These are phyloP conservation scores for Chimonanthus salicifolius DNA, from an alignment of 164 flowering plant genomes.

Conservation along the genomic window DNA sequence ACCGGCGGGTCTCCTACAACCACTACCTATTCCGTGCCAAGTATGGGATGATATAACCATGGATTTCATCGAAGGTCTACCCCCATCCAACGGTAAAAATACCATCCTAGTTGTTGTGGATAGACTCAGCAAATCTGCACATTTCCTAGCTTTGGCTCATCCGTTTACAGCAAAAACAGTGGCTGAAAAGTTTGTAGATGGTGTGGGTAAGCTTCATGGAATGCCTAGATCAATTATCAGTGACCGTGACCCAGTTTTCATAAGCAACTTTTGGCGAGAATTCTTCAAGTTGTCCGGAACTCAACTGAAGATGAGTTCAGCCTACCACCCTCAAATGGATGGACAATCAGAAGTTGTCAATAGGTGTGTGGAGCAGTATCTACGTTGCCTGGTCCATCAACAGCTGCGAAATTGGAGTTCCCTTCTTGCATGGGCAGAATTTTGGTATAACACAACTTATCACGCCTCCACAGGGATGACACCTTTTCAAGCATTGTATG, in stretches of 20 bases:
- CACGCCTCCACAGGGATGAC: not conserved
- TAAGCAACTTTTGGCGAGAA: not conserved
- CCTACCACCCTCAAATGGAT: constrained; percentile 1
- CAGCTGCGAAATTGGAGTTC: not conserved
- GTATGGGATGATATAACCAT: constrained; percentile 5
- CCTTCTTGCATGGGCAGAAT: not conserved
- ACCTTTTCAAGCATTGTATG: not conserved
- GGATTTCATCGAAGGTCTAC: constrained; percentile 3
- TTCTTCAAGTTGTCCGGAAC: not conserved
- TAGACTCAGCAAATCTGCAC: not conserved
- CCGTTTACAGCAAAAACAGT: not conserved
- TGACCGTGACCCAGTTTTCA: not conserved
- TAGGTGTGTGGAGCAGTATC: not conserved
- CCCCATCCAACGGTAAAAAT: not conserved
- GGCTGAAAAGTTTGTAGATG: not conserved
- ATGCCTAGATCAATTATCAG: not conserved
- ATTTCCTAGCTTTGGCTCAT: not conserved
- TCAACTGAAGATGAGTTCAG: not conserved
- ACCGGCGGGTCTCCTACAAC: constrained; percentile 1
- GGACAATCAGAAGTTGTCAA: not conserved
- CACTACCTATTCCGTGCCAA: not conserved
- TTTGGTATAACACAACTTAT: not conserved
- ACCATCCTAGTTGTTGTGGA: not conserved
- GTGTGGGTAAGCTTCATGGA: not conserved
- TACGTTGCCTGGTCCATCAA: not conserved